Evolutionary conservation across 768 basidiomycete genomes (phyloP), one percentile per base, ranked within the genome.

Genomic region (Leccinum broughii): DNA sequence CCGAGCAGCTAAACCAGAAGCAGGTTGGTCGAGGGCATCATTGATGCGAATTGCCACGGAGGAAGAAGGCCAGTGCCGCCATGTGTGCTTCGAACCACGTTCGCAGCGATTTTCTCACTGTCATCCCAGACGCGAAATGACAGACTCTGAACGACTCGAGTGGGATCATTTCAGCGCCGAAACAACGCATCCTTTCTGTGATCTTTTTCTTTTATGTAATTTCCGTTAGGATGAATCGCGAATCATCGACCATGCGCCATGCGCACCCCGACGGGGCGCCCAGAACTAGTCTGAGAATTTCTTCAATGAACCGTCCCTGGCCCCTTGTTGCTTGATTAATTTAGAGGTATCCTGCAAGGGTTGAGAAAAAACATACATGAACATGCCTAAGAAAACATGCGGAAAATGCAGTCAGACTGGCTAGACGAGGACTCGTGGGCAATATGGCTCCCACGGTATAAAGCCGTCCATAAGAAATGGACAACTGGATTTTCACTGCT

Each of bases 211-310:
- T 52, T 35, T 44, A 44, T 44, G n/a, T 44, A 9, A 24, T n/a
- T 64, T 51, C 46, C 10, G n/a, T 8, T 51, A 11, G 41, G 28
- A 60, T 52, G 55, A 50, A 60, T 60, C 48, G 55, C 20, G 56
- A 55, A 26, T 58, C 20, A 28, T 35, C 35, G 41, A 46, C 13
- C n/a, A 51, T 44, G 39, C 35, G 63, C 63, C 63, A 53, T 24
- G 55, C 44, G 44, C 56, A 54, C 49, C 35, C 55, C 51, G 63
- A 54, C 20, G 55, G 50, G 30, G 32, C 34, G 32, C 54, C 20
- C 41, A 22, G 26, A 63, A 46, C 49, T 7, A 34, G 44, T 20
- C 9, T 20, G 11, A 46, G 44, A 46, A 50, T 62, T 20, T 51
- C 39, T 55, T 32, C 30, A 32, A 32, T 41, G 41, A 61, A 51